Percentiles rank a stretch among this genome's conserved stretches.
Evolutionary conservation across 2,329 filamentous ascomycete species (phyloP).

Genomic region (Ceratocystis colombiana): DNA sequence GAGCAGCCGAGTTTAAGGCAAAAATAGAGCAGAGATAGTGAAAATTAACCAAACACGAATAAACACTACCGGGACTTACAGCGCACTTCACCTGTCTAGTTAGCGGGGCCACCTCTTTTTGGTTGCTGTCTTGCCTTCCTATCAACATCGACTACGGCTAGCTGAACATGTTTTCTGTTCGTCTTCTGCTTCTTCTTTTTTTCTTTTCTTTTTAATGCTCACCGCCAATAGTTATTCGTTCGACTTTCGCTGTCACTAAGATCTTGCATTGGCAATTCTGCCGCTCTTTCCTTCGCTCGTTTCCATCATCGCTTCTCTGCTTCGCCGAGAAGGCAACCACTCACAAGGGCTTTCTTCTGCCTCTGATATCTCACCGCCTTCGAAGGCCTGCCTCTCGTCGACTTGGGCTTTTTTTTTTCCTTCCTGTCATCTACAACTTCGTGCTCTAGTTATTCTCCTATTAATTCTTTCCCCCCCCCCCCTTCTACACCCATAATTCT

Average conservation of each 20-base stretch:
- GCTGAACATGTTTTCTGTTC: not conserved
- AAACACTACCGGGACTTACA: too few relatives aligned
- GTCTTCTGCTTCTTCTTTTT: conserved; percentile 22
- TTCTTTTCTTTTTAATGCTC: conserved; percentile 10
- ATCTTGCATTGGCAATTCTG: conserved; percentile 9
- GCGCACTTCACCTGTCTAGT: too few relatives aligned
- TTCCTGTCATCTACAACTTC: not conserved
- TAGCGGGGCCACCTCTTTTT: not conserved
- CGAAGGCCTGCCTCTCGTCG: not conserved
- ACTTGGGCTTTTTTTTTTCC: not conserved
- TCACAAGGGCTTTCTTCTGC: not conserved
- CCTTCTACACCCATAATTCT: not conserved
- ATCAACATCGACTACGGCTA: not conserved
- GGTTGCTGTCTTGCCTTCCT: not conserved
- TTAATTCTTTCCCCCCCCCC: not conserved
- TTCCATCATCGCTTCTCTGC: not conserved
- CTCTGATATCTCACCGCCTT: conserved; percentile 2
- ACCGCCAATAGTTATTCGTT: not conserved
- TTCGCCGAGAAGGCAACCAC: not conserved
- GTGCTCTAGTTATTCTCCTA: not conserved
- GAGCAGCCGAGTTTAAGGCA: not conserved
- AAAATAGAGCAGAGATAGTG: not conserved
- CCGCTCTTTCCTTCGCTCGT: not conserved
- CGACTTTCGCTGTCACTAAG: not conserved
- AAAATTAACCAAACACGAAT: too few relatives aligned